These are phyloP conservation scores for Soucietia sequanensis DNA, from an alignment of 805 yeast species.

Conservation along the genomic window DNA sequence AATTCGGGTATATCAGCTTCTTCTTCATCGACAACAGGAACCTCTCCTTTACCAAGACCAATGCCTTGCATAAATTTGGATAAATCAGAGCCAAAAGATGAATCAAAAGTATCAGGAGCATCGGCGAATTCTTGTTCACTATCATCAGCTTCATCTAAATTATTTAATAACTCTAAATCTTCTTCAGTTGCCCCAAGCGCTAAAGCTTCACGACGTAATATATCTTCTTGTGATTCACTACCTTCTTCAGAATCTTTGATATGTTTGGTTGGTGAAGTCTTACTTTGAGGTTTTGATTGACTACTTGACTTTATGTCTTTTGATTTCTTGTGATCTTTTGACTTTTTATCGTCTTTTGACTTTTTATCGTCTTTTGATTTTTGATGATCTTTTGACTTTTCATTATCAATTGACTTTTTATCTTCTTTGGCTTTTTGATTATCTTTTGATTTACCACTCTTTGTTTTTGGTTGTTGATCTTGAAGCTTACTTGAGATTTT, in stretches of 20 bases:
- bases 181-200: slow-evolving; percentile 86
- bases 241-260: background rate
- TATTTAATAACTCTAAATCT: slow-evolving; percentile 65
- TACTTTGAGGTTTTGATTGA: slow-evolving; percentile 1
- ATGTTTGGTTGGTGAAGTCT: background rate
- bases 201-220: slow-evolving; percentile 68
- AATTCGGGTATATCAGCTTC: slow-evolving; percentile 26
- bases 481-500: slow-evolving; percentile 56
- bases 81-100: slow-evolving; percentile 52
- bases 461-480: slow-evolving; percentile 12
- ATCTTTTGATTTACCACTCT: slow-evolving; percentile 1
- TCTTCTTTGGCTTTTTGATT: slow-evolving; percentile 10
- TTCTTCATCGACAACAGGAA: slow-evolving; percentile 6
- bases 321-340: slow-evolving; percentile 1
- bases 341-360: slow-evolving; percentile 5
- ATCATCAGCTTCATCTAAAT: slow-evolving; percentile 49
- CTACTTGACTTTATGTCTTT: too few species aligned
- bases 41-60: slow-evolving; percentile 52
- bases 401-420: slow-evolving; percentile 14
- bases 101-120: slow-evolving; percentile 39
- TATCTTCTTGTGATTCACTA: slow-evolving; percentile 18
- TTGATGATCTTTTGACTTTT: slow-evolving; percentile 4
- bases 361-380: slow-evolving; percentile 6
- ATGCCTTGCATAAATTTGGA: slow-evolving; percentile 62
- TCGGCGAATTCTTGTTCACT: slow-evolving; percentile 54